Evolutionary conservation across 768 basidiomycete genomes (phyloP).

Genomic region (Boletus pseudo-olivaceus): DNA sequence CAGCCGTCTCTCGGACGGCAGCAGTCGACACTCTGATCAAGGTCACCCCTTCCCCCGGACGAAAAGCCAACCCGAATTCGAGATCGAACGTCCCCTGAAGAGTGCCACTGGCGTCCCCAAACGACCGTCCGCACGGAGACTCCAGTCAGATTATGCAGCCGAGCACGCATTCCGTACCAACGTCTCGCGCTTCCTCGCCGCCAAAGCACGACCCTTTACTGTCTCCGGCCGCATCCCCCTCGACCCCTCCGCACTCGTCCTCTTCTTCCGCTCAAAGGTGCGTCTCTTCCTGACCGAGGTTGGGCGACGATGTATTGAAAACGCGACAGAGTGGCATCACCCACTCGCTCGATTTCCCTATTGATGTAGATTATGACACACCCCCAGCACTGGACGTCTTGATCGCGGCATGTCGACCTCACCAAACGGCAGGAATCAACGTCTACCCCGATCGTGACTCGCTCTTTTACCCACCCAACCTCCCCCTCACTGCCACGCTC

Average conservation of each 20-base stretch:
- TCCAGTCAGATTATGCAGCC: constrained; percentile 45
- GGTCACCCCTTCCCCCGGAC: constrained; percentile 37
- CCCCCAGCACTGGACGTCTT: constrained; percentile 78
- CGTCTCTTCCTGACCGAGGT: constrained; percentile 10
- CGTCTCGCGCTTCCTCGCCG: constrained; percentile 51
- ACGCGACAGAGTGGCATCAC: constrained; percentile 63
- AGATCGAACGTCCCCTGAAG: constrained; percentile 56
- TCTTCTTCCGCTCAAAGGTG: constrained; percentile 82
- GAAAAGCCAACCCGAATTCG: constrained; percentile 53
- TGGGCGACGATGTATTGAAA: background rate
- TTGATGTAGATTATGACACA: constrained; percentile 69
- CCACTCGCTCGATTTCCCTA: constrained; percentile 78
- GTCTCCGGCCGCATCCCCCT: constrained; percentile 67
- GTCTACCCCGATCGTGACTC: constrained; percentile 60
- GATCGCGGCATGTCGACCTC: constrained; percentile 68
- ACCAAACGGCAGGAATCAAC: constrained; percentile 50
- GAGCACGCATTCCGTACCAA: constrained; percentile 53
- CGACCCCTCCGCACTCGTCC: constrained; percentile 60
- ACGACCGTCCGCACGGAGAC: constrained; percentile 31
- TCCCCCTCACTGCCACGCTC: constrained; percentile 71
- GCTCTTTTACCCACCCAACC: constrained; percentile 66
- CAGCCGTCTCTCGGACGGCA: constrained; percentile 40
- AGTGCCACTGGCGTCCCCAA: constrained; percentile 29
- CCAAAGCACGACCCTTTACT: constrained; percentile 61
- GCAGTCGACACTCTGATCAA: constrained; percentile 32